Base-by-base conservation (phyloP, 495 filamentous ascomycete genomes). In the Filosporella fistucella region DNA sequence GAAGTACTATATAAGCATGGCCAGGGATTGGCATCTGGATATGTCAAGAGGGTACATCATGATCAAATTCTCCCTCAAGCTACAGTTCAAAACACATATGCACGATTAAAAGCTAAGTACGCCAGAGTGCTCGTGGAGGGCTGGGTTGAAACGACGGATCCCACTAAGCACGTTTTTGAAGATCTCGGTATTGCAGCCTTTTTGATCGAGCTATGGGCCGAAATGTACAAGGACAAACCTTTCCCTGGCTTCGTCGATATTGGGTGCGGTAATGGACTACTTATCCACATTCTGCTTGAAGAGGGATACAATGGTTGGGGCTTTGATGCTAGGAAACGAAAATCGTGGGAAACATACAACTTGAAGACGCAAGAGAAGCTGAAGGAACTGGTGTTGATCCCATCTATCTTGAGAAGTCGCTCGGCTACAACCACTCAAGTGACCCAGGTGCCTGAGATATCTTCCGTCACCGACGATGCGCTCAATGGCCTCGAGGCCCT, bases 221-320 rank as follows among this genome's bases (percentile, higher is more conserved):
- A 84, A 49, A 93, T 96, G 83, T 96, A 97, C 58, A 12, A 12
- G 17, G 47, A 62, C 38, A 54, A 58, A 4, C 17, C 14, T 1
- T 96, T 95, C 57, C 88, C 88, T 1, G 89, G 91, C 4, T 98
- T 98, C 57, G 87, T 96, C 9, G 94, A 97, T 59, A 84, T 98
- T 37, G 93, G 90, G 13, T 97, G 93, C 58, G 93, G 93, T 4
- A 97, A 96, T 60, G 93, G 93, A 12, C 75, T 97, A 1, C 76
- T 98, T n/a, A 86, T 95, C 10, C 78, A 91, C 56, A 77, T 97
- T 26, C 77, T 97, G 4, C 68, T 84, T 9, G 70, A 75, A 56
- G 90, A 97, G 68, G 91, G 91, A 4, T 97, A 87, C 64, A 44
- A 54, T 4, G 93, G 93, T 22, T 91, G 83, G 76, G 94, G 93